Conservation (phyloP, 2,329 filamentous ascomycete species). For the Paraphoma chrysanthemicola region DNA sequence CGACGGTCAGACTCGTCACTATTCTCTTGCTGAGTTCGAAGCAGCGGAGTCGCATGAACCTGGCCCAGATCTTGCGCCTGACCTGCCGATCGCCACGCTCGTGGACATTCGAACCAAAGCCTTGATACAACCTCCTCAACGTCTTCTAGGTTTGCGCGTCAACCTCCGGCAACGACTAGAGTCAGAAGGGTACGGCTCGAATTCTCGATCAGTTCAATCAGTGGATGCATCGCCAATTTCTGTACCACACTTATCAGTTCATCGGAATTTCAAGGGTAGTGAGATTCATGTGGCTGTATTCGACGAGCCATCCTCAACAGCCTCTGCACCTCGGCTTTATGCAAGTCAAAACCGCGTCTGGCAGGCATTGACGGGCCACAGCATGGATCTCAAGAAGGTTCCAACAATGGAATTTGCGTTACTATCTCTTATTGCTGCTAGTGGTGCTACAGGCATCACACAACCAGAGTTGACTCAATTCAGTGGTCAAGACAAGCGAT, state of each 20-base stretch:
- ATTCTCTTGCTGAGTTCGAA: constrained; percentile 42
- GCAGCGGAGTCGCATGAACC: constrained; percentile 29
- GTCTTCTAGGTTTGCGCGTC: too few species aligned
- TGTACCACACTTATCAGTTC: too few species aligned
- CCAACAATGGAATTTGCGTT: constrained; percentile 62
- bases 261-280: neutral
- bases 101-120: too few species aligned
- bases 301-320: constrained; percentile 29
- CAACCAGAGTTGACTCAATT: constrained; percentile 63
- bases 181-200: too few species aligned
- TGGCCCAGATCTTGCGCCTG: neutral
- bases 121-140: too few species aligned
- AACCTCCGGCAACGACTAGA: too few species aligned
- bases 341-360: constrained; percentile 65
- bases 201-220: neutral
- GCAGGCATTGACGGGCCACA: constrained; percentile 67
- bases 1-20: constrained; percentile 44
- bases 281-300: constrained; percentile 23
- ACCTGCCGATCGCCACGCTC: too few species aligned
- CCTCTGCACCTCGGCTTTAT: constrained; percentile 39
- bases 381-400: constrained; percentile 61
- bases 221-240: neutral
- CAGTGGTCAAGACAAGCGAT: constrained; percentile 70
- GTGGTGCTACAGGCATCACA: constrained; percentile 61
- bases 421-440: constrained; percentile 65